phyloP scores from a whole-genome alignment of 805 yeast species.

The Candida gorgasii region DNA sequence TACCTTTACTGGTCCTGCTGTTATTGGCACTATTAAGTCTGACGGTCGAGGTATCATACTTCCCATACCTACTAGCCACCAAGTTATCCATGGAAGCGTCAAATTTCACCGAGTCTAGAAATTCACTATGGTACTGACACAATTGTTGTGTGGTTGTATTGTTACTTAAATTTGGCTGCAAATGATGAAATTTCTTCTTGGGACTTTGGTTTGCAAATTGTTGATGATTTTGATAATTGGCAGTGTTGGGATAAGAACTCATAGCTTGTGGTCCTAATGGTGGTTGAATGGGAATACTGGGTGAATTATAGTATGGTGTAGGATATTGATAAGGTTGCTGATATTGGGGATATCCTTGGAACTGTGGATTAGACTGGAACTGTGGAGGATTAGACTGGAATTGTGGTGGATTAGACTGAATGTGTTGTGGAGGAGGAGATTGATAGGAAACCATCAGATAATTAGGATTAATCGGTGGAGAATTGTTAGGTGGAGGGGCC shows the following conservation, averaged over 20 bases:
- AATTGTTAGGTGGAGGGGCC: no score
- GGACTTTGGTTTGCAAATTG: background rate
- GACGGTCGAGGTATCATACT: slow-evolving; percentile 23
- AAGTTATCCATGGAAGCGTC: slow-evolving; percentile 17
- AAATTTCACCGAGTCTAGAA: slow-evolving; percentile 25
- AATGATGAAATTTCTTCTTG: slow-evolving; percentile 19
- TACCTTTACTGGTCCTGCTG: slow-evolving; percentile 14
- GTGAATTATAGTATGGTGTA: background rate
- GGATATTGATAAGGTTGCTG: background rate
- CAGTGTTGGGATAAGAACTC: background rate
- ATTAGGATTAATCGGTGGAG: no score
- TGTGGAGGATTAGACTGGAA: background rate
- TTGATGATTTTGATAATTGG: background rate
- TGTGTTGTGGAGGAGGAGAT: background rate
- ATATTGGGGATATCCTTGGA: background rate
- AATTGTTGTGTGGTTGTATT: slow-evolving; percentile 19
- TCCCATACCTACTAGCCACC: slow-evolving; percentile 22
- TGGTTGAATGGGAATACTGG: background rate
- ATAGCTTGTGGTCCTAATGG: background rate
- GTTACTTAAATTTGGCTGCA: slow-evolving; percentile 20
- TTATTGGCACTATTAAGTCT: slow-evolving; percentile 19
- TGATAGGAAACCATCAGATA: background rate
- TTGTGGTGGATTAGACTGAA: background rate
- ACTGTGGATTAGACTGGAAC: background rate
- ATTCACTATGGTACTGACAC: slow-evolving; percentile 21